phyloP scores from a whole-genome alignment of 305 asterid species.

The Fraxinus platypoda region DNA sequence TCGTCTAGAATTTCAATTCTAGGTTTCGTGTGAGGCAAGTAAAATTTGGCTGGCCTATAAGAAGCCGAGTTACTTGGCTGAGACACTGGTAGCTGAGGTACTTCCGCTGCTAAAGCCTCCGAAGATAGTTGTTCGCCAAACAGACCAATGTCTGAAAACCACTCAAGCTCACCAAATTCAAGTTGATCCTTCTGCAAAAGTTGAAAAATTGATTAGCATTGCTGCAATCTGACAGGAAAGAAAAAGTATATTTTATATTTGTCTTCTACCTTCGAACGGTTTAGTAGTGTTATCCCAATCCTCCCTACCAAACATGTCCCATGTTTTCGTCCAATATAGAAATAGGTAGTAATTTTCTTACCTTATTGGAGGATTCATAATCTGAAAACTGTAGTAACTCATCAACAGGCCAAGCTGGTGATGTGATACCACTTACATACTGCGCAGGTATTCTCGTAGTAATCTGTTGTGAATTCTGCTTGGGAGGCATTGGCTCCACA shows the following conservation, averaged over 20 bases:
- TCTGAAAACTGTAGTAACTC: conserved; percentile 77
- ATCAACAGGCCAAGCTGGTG: conserved; percentile 80
- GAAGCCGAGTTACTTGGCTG: conserved; percentile 24
- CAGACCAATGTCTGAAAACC: conserved; percentile 41
- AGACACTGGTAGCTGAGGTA: conserved; percentile 39
- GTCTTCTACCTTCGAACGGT: not conserved
- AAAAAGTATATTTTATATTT: not conserved
- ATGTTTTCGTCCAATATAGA: not conserved
- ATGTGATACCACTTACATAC: conserved; percentile 41
- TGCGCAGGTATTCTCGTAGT: conserved; percentile 37
- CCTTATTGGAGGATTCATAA: conserved; percentile 65
- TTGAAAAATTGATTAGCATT: not conserved
- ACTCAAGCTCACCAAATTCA: conserved; percentile 46
- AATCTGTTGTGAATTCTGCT: conserved; percentile 37
- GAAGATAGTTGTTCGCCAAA: conserved; percentile 36
- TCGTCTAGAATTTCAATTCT: conserved; percentile 39
- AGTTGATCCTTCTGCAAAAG: conserved; percentile 41
- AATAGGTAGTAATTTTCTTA: conserved; percentile 16
- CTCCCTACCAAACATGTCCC: not conserved
- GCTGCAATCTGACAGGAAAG: not conserved
- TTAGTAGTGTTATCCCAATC: not conserved
- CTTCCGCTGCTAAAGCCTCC: conserved; percentile 39
- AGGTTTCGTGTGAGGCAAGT: conserved; percentile 41
- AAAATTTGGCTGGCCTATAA: conserved; percentile 24
- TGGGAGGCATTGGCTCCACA: conserved; percentile 68